These are phyloP conservation scores for Termitomyces bulborhizus DNA, from an alignment of 768 basidiomycete genomes.

Conservation along the genomic window DNA sequence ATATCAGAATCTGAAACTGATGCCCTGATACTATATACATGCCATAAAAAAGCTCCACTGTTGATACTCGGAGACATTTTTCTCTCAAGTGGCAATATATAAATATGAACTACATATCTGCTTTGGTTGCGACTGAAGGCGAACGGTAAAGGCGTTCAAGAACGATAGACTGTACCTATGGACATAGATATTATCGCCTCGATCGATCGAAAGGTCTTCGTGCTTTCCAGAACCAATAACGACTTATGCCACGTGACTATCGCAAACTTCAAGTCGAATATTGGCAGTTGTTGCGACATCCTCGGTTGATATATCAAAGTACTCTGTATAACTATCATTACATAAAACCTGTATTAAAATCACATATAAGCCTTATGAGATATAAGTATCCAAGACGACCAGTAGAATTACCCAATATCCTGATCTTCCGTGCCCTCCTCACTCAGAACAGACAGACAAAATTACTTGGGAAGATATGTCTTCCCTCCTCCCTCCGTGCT, in stretches of 20 bases:
- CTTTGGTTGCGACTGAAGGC: not conserved
- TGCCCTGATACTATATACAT: not conserved
- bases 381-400: not conserved
- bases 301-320: not conserved
- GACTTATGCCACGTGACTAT: no score
- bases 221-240: no score
- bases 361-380: not conserved
- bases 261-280: no score
- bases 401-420: not conserved
- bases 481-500: conserved; percentile 57
- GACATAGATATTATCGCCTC: not conserved
- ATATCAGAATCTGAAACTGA: not conserved
- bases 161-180: no score
- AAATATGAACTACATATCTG: no score
- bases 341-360: conserved; percentile 1
- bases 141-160: no score
- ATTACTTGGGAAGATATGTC: conserved; percentile 84
- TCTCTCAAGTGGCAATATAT: no score
- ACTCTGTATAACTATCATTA: not conserved
- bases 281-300: not conserved
- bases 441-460: conserved; percentile 72
- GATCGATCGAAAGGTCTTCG: not conserved
- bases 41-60: no score
- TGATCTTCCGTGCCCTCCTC: not conserved
- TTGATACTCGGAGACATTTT: not conserved